Evolutionary conservation across 1,284 basidiomycete genomes (phyloP), one percentile per base, ranked within the genome.

Genomic region (Cutaneotrichosporon dermatis): DNA sequence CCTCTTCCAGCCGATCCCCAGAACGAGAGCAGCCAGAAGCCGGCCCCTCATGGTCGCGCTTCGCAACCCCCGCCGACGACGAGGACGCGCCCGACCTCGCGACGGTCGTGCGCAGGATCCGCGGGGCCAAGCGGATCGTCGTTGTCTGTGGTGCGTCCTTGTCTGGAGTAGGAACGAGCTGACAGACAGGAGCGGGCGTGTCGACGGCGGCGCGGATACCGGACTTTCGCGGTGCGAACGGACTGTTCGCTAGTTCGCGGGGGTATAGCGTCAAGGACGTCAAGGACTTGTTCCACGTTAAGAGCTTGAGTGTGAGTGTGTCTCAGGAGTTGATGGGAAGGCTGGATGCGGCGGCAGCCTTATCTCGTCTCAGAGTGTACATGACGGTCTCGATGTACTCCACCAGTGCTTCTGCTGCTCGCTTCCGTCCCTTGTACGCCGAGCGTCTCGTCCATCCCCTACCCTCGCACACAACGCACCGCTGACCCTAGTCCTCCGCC

Each of bases 171-270:
- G 50, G 35, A 54, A 36, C 36, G n/a, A 33, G 15, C 58, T 64
- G 49, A 50, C 46, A 25, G 15, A 6, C 63, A 90, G 92, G 92
- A 62, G 93, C 93, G 54, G 93, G 93, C 37, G 90, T 96, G 63
- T 93, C 90, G 53, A 92, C 93, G 2, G 84, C 87, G 43, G 90
- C 90, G 55, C 88, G 90, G 50, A 96, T 97, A 50, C 92, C 93
- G 37, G 93, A 96, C 79, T 97, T 97, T 76, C 82, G 93, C 65
- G 92, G 89, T 2, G 78, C 88, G 4, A 84, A 85, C 48, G 92
- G 92, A 16, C 80, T 96, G 34, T 95, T 95, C 75, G 84, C 50
- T 25, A 25, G 25, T 25, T 25, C 25, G 25, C 25, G 25, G 25
- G 25, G 25, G 25, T 25, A 25, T 25, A 25, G 25, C 25, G 25